Conservation (phyloP, 495 filamentous ascomycete species). For the Chaetomium fimeti region DNA sequence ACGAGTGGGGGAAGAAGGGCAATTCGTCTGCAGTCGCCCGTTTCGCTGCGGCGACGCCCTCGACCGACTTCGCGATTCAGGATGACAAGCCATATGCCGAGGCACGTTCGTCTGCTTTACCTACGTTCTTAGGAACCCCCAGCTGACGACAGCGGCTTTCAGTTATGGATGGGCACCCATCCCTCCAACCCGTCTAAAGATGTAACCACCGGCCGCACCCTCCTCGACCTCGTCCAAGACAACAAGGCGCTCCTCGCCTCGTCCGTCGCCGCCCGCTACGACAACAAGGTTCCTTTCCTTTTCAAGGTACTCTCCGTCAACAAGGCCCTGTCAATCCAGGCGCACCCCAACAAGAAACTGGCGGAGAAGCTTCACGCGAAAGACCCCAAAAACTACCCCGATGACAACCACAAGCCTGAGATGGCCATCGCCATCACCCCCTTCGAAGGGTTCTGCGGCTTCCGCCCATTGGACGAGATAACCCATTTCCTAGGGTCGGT, state of each 20-base stretch:
- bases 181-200: constrained; percentile 93
- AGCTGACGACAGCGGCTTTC: constrained; percentile 20
- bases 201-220: constrained; percentile 73
- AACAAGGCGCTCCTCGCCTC: constrained; percentile 77
- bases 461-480: constrained; percentile 84
- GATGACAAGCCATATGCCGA: constrained; percentile 85
- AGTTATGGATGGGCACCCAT: constrained; percentile 99
- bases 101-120: constrained; percentile 45
- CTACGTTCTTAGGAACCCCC: neutral
- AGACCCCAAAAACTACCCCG: constrained; percentile 93
- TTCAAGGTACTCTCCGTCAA: constrained; percentile 95
- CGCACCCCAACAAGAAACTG: constrained; percentile 96
- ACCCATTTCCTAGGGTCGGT: constrained; percentile 77
- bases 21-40: constrained; percentile 73
- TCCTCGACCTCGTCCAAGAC: constrained; percentile 85
- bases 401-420: constrained; percentile 99
- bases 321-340: constrained; percentile 95
- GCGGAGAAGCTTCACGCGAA: constrained; percentile 81
- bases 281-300: constrained; percentile 79
- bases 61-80: constrained; percentile 69
- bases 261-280: constrained; percentile 60
- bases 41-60: constrained; percentile 74
- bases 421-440: constrained; percentile 97
- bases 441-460: constrained; percentile 94
- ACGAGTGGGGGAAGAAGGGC: constrained; percentile 97